A percentile compares a stretch with the other conserved stretches of the same genome.
These are phyloP conservation scores for Ulota crispa DNA, from an alignment of 225 moss, liverwort and hornwort species.

Conservation along the genomic window DNA sequence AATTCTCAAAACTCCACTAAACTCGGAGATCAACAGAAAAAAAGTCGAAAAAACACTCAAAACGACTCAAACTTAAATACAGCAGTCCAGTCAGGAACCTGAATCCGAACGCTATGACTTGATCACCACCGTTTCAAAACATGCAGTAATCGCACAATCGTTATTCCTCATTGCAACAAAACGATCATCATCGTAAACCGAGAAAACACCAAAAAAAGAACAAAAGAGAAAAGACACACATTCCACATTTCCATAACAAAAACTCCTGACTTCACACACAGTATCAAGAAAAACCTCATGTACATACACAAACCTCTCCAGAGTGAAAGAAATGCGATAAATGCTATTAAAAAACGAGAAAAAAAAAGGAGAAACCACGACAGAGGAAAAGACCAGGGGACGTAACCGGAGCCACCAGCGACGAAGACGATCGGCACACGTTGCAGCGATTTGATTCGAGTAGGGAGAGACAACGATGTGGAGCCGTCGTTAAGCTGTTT, in stretches of 20 bases:
- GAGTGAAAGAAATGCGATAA: not conserved
- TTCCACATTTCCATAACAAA: not conserved
- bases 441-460: constrained; percentile 29
- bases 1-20: not conserved
- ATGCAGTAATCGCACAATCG: too few relatives aligned
- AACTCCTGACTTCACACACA: not conserved
- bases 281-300: not conserved
- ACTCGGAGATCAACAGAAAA: too few relatives aligned
- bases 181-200: too few relatives aligned
- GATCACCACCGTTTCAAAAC: too few relatives aligned
- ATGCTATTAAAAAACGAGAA: not conserved
- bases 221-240: too few relatives aligned
- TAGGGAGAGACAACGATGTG: constrained; percentile 26
- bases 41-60: too few relatives aligned
- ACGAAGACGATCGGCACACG: constrained; percentile 56
- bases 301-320: not conserved
- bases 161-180: too few relatives aligned
- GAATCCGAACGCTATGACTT: too few relatives aligned
- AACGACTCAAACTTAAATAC: too few relatives aligned
- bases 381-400: not conserved
- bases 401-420: constrained; percentile 51
- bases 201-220: too few relatives aligned
- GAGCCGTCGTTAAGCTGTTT: constrained; percentile 47
- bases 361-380: not conserved
- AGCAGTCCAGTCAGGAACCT: too few relatives aligned